A percentile compares a stretch with the other conserved stretches of the same genome.
These are phyloP conservation scores for Trifolium subterraneum DNA, from an alignment of 306 rosid species.

Conservation along the genomic window DNA sequence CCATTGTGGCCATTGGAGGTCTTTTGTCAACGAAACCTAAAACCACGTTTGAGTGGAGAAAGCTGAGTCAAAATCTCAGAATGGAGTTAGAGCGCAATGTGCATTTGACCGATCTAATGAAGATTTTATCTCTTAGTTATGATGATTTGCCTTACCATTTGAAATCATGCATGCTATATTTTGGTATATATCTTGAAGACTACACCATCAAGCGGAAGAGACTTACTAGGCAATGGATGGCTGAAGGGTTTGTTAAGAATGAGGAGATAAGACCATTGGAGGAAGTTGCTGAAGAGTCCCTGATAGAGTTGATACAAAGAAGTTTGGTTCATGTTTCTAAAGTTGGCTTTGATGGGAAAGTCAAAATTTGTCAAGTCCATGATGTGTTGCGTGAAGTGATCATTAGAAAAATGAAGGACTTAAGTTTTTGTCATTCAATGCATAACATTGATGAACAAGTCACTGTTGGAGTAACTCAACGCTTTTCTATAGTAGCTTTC, in stretches of 20 bases:
- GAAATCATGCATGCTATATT: constrained; percentile 36
- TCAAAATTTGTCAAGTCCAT: constrained; percentile 37
- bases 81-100: constrained; percentile 19
- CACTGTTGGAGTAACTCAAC: constrained; percentile 18
- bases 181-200: constrained; percentile 45
- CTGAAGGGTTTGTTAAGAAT: constrained; percentile 40
- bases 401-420: constrained; percentile 23
- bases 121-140: constrained; percentile 35
- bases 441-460: constrained; percentile 22
- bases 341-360: constrained; percentile 29
- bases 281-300: constrained; percentile 37
- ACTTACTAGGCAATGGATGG: constrained; percentile 44
- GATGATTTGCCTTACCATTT: constrained; percentile 34
- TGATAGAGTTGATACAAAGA: constrained; percentile 43
- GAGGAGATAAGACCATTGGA: constrained; percentile 38
- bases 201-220: constrained; percentile 12
- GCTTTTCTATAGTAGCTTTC: background rate
- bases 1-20: constrained; percentile 42
- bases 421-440: constrained; percentile 7
- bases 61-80: constrained; percentile 3
- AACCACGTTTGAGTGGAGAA: constrained; percentile 25
- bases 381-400: constrained; percentile 27
- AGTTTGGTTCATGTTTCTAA: constrained; percentile 37
- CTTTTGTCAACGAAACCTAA: constrained; percentile 38
- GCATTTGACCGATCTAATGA: background rate